Evolutionary conservation across 2,329 filamentous ascomycete species (phyloP), one percentile per base, ranked within the genome.

Genomic region (Escovopsis sp.): DNA sequence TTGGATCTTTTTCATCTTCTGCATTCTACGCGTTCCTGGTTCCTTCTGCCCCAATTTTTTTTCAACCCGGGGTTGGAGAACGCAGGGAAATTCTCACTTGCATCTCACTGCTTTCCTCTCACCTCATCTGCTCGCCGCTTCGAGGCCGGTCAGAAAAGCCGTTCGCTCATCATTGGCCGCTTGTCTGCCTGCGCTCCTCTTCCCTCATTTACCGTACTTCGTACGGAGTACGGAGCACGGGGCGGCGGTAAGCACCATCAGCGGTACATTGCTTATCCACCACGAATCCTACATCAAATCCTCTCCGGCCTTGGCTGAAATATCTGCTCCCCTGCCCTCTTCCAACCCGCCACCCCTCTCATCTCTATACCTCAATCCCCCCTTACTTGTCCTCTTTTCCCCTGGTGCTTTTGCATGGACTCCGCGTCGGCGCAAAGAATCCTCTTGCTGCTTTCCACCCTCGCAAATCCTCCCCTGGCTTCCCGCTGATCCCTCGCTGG

Each of bases 261-360:
- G 38, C 39, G 33, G 41, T 47, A 45, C 52, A 50, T 57, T 44
- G 45, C 48, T 51, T 54, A 57, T 47, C 58, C 58, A 60, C 57
- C 54, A 48, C 46, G 49, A 51, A 56, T 59, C 57, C 55, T 51
- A 56, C 57, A 53, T 42, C 39, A 35, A 33, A 40, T 40, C 36
- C 39, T 39, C 39, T 39, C 27, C 27, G 35, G 39, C 39, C 43
- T 42, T 40, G 38, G 33, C 55, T 50, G 20, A 31, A 14, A 43
- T 47, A 37, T 36, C 40, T 55, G 47, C 44, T 56, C 54, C 56
- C 54, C 54, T 54, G 52, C 45, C 51, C 45, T 48, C 48, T 49
- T 51, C 51, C 50, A 52, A 51, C 47, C 31, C 41, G 39, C 35
- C 35, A 29, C 40, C 42, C 40, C 43, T 45, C 40, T 36, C 34